phyloP scores from a whole-genome alignment of 2,329 filamentous ascomycete genomes.

The Talaromyces sp. region DNA sequence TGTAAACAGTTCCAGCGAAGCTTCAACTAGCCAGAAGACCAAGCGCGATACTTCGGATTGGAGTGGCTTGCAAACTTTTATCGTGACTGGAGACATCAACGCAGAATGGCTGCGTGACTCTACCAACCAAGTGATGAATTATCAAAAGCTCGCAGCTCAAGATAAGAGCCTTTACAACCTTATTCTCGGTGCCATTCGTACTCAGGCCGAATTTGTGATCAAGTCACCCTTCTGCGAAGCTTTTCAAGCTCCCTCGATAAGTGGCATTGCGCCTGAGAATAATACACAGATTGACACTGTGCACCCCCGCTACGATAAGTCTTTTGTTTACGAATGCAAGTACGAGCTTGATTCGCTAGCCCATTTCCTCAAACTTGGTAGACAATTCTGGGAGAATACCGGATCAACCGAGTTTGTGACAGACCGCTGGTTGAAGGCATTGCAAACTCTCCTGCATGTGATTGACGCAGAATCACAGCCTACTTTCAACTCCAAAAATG shows the following conservation, averaged over 20 bases:
- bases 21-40: conserved; percentile 34
- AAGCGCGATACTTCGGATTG: conserved; percentile 64
- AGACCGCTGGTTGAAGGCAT: conserved; percentile 73
- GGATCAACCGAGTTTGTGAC: conserved; percentile 77
- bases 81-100: conserved; percentile 91
- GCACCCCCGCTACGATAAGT: conserved; percentile 82
- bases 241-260: conserved; percentile 90
- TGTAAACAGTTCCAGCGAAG: conserved; percentile 59
- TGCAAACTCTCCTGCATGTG: conserved; percentile 73
- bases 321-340: conserved; percentile 94
- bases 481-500: conserved; percentile 74
- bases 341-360: conserved; percentile 97
- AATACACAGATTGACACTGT: conserved; percentile 85
- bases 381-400: conserved; percentile 83
- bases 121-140: conserved; percentile 89
- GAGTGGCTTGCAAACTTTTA: conserved; percentile 86
- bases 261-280: conserved; percentile 68
- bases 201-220: conserved; percentile 92
- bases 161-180: conserved; percentile 77
- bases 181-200: conserved; percentile 92
- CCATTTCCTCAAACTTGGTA: conserved; percentile 81
- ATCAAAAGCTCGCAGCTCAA: conserved; percentile 80
- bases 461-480: conserved; percentile 76
- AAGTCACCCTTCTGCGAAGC: conserved; percentile 96
- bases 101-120: conserved; percentile 92